Percentiles rank a stretch among this genome's conserved stretches.
These are phyloP conservation scores for Notholithocarpus densiflorus DNA, from an alignment of 306 rosid genomes.

Conservation along the genomic window DNA sequence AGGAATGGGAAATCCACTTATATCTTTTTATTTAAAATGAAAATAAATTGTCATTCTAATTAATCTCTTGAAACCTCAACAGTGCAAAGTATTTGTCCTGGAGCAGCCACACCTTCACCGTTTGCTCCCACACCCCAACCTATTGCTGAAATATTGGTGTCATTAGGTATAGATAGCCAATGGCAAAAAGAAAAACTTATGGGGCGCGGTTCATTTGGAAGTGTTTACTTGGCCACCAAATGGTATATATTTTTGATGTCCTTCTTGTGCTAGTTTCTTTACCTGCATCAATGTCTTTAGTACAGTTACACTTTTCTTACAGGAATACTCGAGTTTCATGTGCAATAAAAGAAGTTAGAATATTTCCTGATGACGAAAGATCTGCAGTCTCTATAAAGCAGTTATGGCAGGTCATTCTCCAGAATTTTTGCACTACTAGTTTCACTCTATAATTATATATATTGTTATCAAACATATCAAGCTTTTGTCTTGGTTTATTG, in stretches of 20 bases:
- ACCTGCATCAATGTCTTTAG: slow-evolving; percentile 15
- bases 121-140: too few species aligned
- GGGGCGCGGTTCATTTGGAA: slow-evolving; percentile 28
- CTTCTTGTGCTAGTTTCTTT: slow-evolving; percentile 17
- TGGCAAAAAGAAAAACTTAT: slow-evolving; percentile 86
- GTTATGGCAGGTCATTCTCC: slow-evolving; percentile 71
- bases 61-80: too few species aligned
- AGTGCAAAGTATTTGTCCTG: too few species aligned
- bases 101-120: too few species aligned
- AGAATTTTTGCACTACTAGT: background rate
- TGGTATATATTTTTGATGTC: slow-evolving; percentile 41
- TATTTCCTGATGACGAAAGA: slow-evolving; percentile 77
- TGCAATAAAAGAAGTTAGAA: slow-evolving; percentile 95
- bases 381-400: slow-evolving; percentile 82
- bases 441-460: background rate
- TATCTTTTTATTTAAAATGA: too few species aligned
- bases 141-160: too few species aligned
- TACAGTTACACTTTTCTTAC: background rate
- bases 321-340: slow-evolving; percentile 92
- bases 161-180: too few species aligned
- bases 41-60: too few species aligned
- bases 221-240: slow-evolving; percentile 86
- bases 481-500: background rate
- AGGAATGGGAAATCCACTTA: too few species aligned
- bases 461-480: background rate